These are phyloP conservation scores for Penicillium brasilianum DNA, from an alignment of 2,329 filamentous ascomycete species.

Conservation along the genomic window DNA sequence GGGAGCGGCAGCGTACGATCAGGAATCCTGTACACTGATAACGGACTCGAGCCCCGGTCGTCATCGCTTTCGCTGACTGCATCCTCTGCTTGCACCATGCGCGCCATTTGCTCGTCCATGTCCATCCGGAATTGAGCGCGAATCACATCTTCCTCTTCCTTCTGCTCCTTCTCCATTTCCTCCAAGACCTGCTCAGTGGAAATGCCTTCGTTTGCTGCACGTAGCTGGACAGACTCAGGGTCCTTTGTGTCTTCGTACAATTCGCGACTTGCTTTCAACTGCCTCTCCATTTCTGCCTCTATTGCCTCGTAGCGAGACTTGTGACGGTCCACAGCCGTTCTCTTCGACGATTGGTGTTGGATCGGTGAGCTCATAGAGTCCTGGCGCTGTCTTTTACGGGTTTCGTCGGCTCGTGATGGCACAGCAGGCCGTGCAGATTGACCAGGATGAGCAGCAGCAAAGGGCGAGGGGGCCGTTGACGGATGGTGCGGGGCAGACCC, in stretches of 20 bases:
- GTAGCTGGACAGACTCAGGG: constrained; percentile 7
- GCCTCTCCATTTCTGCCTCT: constrained; percentile 9
- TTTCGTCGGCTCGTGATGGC: background rate
- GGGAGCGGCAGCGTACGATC: constrained; percentile 13
- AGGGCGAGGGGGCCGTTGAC: constrained; percentile 27
- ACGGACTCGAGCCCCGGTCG: background rate
- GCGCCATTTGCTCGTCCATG: constrained; percentile 46
- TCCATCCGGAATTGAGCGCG: constrained; percentile 18
- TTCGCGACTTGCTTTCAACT: constrained; percentile 9
- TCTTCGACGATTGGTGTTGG: constrained; percentile 20
- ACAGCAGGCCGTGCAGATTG: background rate
- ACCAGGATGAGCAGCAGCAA: constrained; percentile 5
- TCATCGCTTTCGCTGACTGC: constrained; percentile 7
- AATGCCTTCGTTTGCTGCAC: background rate
- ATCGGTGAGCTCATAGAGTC: constrained; percentile 18
- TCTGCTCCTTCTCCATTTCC: constrained; percentile 38
- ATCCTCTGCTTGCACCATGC: constrained; percentile 40
- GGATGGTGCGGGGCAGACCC: constrained; percentile 20
- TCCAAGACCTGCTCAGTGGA: constrained; percentile 19
- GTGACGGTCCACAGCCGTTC: constrained; percentile 13
- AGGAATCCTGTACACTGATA: constrained; percentile 10
- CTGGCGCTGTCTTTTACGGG: constrained; percentile 28
- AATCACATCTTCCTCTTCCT: constrained; percentile 21
- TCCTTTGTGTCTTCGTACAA: constrained; percentile 17
- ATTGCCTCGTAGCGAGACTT: constrained; percentile 17